phyloP scores from a whole-genome alignment of 306 rosid genomes.

The Datisca glomerata region DNA sequence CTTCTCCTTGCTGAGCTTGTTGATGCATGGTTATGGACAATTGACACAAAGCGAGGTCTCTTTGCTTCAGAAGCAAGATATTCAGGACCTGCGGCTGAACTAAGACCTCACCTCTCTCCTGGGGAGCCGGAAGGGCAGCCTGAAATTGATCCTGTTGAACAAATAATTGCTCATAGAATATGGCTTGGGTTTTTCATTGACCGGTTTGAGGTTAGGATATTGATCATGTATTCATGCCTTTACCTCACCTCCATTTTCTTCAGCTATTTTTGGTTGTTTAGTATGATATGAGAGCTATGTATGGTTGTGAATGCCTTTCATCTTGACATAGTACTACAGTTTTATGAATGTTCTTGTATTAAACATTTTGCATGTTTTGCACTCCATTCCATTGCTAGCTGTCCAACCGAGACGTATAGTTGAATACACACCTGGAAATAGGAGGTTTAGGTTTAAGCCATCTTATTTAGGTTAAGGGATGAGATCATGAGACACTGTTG shows the following conservation, averaged over 20 bases:
- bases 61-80: slow-evolving; percentile 69
- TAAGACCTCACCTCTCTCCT: slow-evolving; percentile 81
- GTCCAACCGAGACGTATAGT: too few relatives aligned
- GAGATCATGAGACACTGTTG: too few relatives aligned
- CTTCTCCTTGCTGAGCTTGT: slow-evolving; percentile 96
- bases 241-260: background rate
- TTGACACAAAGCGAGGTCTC: slow-evolving; percentile 87
- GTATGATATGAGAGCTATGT: too few relatives aligned
- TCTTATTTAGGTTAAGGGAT: too few relatives aligned
- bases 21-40: slow-evolving; percentile 99
- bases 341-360: too few relatives aligned
- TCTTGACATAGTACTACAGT: too few relatives aligned
- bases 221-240: background rate
- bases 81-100: slow-evolving; percentile 86
- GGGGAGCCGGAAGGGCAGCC: slow-evolving; percentile 86
- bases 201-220: slow-evolving; percentile 86
- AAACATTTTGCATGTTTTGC: too few relatives aligned
- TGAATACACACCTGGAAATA: too few relatives aligned
- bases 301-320: too few relatives aligned
- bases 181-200: slow-evolving; percentile 98
- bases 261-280: background rate
- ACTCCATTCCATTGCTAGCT: too few relatives aligned
- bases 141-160: slow-evolving; percentile 63
- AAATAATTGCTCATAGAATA: slow-evolving; percentile 85
- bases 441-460: too few relatives aligned